phyloP scores from a whole-genome alignment of 2,329 filamentous ascomycete genomes.

The Rhexocercosporidium sp. region DNA sequence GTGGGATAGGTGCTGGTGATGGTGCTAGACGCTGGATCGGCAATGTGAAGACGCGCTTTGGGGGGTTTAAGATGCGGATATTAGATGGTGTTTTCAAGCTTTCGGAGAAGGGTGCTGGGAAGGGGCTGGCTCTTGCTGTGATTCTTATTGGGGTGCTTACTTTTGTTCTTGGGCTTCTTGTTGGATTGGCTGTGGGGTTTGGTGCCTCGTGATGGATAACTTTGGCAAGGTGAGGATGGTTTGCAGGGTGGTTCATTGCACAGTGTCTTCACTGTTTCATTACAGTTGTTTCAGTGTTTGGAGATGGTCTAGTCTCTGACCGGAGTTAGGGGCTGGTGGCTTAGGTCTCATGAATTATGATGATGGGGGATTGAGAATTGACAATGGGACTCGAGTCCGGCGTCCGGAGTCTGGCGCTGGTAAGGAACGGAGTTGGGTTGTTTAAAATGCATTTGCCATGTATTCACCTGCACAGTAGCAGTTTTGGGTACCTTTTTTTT shows the following conservation, averaged over 20 bases:
- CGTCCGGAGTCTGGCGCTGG: neutral
- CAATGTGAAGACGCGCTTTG: neutral
- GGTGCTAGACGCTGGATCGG: neutral
- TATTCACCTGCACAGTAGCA: neutral
- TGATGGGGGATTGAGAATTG: neutral
- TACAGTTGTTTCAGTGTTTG: neutral
- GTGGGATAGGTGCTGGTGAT: no score
- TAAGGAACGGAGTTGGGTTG: neutral
- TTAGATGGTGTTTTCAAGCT: neutral
- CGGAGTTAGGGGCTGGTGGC: neutral
- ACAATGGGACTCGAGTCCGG: neutral
- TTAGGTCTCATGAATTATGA: neutral
- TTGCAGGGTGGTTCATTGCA: no score
- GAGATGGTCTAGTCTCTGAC: neutral
- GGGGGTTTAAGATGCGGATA: neutral
- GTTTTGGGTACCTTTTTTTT: neutral
- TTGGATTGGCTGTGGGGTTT: neutral
- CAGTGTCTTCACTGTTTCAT: no score
- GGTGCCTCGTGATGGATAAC: neutral
- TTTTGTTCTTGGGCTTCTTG: neutral
- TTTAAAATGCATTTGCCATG: neutral
- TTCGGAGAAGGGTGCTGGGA: neutral
- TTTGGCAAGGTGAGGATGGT: neutral
- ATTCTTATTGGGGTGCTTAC: neutral
- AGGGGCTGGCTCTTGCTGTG: neutral